These are phyloP conservation scores for Epichloe brachyelytri DNA, from an alignment of 2,329 filamentous ascomycete species.

Conservation along the genomic window DNA sequence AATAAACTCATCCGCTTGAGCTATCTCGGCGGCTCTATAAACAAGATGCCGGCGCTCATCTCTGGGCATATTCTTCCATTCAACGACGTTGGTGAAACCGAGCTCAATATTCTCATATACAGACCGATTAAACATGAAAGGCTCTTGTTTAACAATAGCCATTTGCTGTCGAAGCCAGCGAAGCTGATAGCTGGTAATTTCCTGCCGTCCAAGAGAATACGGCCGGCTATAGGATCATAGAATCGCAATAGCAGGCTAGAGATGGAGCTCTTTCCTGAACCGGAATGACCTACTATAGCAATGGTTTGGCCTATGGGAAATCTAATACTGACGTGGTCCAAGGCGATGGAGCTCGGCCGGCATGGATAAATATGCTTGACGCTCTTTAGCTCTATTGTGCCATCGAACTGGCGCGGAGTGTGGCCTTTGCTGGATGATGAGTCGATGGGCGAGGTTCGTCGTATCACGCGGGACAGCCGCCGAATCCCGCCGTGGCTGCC, in stretches of 20 bases:
- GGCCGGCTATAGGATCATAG: slow-evolving; percentile 33
- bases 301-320: slow-evolving; percentile 31
- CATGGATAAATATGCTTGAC: slow-evolving; percentile 38
- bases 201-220: slow-evolving; percentile 23
- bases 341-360: slow-evolving; percentile 28
- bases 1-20: slow-evolving; percentile 9
- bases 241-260: slow-evolving; percentile 38
- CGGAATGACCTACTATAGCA: slow-evolving; percentile 40
- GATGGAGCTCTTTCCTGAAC: slow-evolving; percentile 38
- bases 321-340: slow-evolving; percentile 21
- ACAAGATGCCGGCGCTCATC: not conserved
- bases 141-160: slow-evolving; percentile 34
- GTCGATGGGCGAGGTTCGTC: slow-evolving; percentile 20
- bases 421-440: slow-evolving; percentile 18
- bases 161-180: slow-evolving; percentile 34
- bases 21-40: slow-evolving; percentile 5
- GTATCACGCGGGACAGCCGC: slow-evolving; percentile 23
- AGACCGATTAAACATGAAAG: slow-evolving; percentile 31
- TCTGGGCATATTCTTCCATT: slow-evolving; percentile 15
- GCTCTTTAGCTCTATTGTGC: slow-evolving; percentile 28
- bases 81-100: slow-evolving; percentile 26
- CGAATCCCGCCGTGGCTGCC: slow-evolving; percentile 20
- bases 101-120: no score
- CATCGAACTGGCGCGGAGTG: slow-evolving; percentile 11
- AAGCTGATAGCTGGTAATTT: slow-evolving; percentile 25